These are phyloP conservation scores for Hyphodiscus hymeniophilus DNA, from an alignment of 495 filamentous ascomycete genomes.

Conservation along the genomic window DNA sequence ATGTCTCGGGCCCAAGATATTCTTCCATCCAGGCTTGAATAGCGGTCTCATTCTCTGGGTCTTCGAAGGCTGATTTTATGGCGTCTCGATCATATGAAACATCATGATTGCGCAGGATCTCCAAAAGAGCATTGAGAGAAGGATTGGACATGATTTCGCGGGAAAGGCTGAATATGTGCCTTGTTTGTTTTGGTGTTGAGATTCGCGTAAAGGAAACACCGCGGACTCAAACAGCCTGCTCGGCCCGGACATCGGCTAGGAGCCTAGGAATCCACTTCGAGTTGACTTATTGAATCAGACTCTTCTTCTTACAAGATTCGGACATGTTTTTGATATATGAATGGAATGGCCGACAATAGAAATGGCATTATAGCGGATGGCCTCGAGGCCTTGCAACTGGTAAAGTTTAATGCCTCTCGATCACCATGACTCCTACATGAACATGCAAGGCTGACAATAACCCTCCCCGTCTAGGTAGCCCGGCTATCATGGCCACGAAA, in stretches of 20 bases:
- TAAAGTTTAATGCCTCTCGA: background rate
- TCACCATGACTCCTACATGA: background rate
- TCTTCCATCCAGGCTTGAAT: slow-evolving; percentile 31
- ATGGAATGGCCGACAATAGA: slow-evolving; percentile 6
- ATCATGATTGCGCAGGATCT: slow-evolving; percentile 20
- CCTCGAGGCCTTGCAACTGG: slow-evolving; percentile 15
- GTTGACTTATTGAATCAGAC: background rate
- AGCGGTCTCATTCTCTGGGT: slow-evolving; percentile 17
- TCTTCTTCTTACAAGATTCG: background rate
- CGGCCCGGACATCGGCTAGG: slow-evolving; percentile 2
- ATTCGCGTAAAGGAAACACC: background rate
- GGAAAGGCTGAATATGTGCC: slow-evolving; percentile 15
- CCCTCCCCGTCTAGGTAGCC: slow-evolving; percentile 7
- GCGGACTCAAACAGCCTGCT: background rate
- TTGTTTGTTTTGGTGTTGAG: slow-evolving; percentile 5
- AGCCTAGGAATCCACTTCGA: background rate
- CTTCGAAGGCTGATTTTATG: slow-evolving; percentile 15
- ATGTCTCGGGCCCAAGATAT: slow-evolving; percentile 34
- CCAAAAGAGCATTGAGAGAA: slow-evolving; percentile 14
- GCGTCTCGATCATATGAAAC: slow-evolving; percentile 19
- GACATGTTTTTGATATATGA: background rate
- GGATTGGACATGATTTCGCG: slow-evolving; percentile 14
- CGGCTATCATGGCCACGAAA: slow-evolving; percentile 28
- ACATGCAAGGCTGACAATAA: slow-evolving; percentile 11
- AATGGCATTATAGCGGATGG: slow-evolving; percentile 8